A percentile compares a stretch with the other conserved stretches of the same genome.
phyloP scores from a whole-genome alignment of 2,329 filamentous ascomycete species.

The Myrmaecium sp. region DNA sequence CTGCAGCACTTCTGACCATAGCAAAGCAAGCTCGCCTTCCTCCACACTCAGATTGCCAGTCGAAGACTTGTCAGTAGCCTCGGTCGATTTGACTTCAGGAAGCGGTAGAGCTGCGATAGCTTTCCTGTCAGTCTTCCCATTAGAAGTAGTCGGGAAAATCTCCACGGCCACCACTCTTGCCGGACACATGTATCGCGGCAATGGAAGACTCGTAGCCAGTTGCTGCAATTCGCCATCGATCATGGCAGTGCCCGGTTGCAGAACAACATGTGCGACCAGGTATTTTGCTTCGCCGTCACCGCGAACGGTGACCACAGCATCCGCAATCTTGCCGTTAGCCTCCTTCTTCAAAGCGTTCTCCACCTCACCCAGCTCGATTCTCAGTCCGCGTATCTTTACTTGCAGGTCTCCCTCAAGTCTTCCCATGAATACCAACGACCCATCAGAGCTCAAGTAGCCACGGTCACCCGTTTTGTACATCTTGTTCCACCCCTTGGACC shows the following conservation, averaged over 20 bases:
- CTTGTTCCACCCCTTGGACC: conserved; percentile 7
- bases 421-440: conserved; percentile 14
- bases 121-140: conserved; percentile 7
- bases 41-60: background rate
- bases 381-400: conserved; percentile 19
- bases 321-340: conserved; percentile 10
- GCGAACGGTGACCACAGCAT: conserved; percentile 12
- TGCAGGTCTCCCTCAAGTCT: conserved; percentile 8
- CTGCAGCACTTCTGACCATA: conserved; percentile 7
- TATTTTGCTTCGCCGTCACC: conserved; percentile 8
- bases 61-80: background rate
- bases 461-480: conserved; percentile 25
- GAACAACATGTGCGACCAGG: conserved; percentile 22
- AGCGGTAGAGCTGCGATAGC: conserved; percentile 8
- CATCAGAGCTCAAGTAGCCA: conserved; percentile 18
- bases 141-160: conserved; percentile 5
- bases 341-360: conserved; percentile 16
- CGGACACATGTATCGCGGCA: conserved; percentile 24
- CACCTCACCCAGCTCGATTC: conserved; percentile 23
- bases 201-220: conserved; percentile 9
- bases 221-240: conserved; percentile 5
- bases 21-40: background rate
- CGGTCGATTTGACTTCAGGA: too few relatives aligned
- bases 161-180: conserved; percentile 6
- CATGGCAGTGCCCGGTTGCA: conserved; percentile 7